Base-by-base conservation (phyloP, 2,329 filamentous ascomycete genomes). In the Pseudogymnoascus sp. region DNA sequence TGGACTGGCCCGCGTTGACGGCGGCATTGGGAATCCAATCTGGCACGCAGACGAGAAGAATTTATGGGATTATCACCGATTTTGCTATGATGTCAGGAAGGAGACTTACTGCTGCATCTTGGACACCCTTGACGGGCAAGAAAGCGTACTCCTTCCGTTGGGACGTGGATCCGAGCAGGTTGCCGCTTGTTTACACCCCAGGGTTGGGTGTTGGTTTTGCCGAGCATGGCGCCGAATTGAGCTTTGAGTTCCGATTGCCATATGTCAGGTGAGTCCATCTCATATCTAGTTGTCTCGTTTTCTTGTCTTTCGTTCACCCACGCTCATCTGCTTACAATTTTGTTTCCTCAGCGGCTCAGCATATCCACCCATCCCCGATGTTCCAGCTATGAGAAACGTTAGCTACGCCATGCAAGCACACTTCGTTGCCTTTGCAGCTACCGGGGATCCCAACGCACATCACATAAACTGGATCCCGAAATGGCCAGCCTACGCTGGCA, bases 341-440 rank as follows among this genome's bases (percentile, higher is more conserved):
- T 53, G 23, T 53, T 31, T 53, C 5, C 25, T 53, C 25, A 38
- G 28, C 11, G 44, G 50, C 35, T 40, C 60, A 4, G 44, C 63
- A 25, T 64, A 64, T 21, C 63, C 63, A 8, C 42, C 63, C 7
- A 28, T 64, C 11, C 61, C 63, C 2, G 38, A 64, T 21, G 31
- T 64, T 6, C 18, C 61, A 14, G 63, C 63, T n/a, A 64, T 64
- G 63, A 38, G 31, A 14, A 64, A 44, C 4, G 63, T 63, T 21
- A 64, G 63, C 61, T 64, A 64, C 40, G 63, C 63, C 2, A 64
- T 64, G 63, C 63, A 64, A 40, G 47, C 44, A 31, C 63, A 64
- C 47, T 63, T 56, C 40, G 44, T 64, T 40, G 18, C 40, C 21
- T 64, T 64, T 11, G 63, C 61, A 16, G 44, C 61, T 14, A 59